phyloP scores from a whole-genome alignment of 1,139 yeast genomes.

The Scheffersomyces titani region DNA sequence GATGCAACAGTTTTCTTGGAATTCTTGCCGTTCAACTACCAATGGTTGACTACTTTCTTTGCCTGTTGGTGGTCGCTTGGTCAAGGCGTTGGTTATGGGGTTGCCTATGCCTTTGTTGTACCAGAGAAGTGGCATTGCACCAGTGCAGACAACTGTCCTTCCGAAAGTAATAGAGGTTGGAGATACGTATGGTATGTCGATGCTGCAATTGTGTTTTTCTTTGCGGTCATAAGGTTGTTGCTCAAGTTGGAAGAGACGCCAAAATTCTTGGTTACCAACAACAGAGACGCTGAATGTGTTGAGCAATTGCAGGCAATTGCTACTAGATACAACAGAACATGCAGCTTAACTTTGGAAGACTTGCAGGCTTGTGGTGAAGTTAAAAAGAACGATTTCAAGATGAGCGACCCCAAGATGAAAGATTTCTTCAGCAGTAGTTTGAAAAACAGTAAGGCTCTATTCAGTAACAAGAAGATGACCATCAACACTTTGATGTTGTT shows the following conservation, averaged over 20 bases:
- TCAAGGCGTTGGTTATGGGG: constrained; percentile 25
- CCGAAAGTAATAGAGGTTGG: constrained; percentile 28
- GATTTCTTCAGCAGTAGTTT: constrained; percentile 1
- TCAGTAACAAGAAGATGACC: constrained; percentile 37
- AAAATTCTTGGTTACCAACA: constrained; percentile 26
- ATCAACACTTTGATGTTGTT: constrained; percentile 42
- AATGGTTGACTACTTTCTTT: constrained; percentile 25
- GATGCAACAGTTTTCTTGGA: constrained; percentile 23
- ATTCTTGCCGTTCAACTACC: constrained; percentile 16
- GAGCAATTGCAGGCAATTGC: constrained; percentile 21
- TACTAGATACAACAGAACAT: constrained; percentile 20
- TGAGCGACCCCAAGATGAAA: neutral
- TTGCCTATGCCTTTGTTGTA: constrained; percentile 29
- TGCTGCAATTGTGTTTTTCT: constrained; percentile 23
- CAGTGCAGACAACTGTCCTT: constrained; percentile 22
- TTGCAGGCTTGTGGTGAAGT: constrained; percentile 23
- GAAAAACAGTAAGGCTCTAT: constrained; percentile 35
- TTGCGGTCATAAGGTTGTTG: constrained; percentile 22
- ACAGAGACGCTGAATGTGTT: constrained; percentile 29
- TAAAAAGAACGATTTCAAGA: constrained; percentile 5
- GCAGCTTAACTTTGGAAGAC: constrained; percentile 25
- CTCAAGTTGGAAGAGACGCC: constrained; percentile 29
- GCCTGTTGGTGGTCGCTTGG: constrained; percentile 34
- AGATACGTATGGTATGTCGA: constrained; percentile 30
- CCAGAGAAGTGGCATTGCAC: constrained; percentile 17